These are phyloP conservation scores for Calonectria pauciramosa DNA, from an alignment of 2,329 filamentous ascomycete species.

Conservation along the genomic window DNA sequence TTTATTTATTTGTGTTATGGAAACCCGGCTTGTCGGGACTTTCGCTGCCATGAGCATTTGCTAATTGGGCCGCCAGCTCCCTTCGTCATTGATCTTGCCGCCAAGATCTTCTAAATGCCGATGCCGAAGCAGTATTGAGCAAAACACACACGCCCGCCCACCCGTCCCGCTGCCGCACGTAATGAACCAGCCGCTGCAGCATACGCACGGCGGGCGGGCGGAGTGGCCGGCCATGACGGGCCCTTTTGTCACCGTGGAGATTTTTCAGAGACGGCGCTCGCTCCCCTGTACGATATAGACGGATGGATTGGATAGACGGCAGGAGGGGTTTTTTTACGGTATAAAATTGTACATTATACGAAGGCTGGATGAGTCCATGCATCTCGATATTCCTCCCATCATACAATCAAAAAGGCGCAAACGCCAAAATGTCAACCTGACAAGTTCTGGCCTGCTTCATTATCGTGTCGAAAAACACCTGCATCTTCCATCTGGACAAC, in stretches of 20 bases:
- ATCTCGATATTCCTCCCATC: slow-evolving; percentile 30
- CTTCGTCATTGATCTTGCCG: slow-evolving; percentile 68
- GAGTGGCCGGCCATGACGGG: slow-evolving; percentile 16
- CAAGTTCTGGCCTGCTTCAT: neutral
- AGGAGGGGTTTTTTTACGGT: slow-evolving; percentile 34
- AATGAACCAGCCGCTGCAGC: neutral
- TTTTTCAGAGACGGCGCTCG: slow-evolving; percentile 28
- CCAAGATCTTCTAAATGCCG: slow-evolving; percentile 56
- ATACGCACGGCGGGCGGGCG: slow-evolving; percentile 9
- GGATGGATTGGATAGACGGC: slow-evolving; percentile 34
- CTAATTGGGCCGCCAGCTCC: slow-evolving; percentile 59
- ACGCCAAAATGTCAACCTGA: neutral
- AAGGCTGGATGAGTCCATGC: slow-evolving; percentile 34
- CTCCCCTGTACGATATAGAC: slow-evolving; percentile 42
- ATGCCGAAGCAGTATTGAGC: neutral
- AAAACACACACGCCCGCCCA: neutral
- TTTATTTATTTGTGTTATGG: no score
- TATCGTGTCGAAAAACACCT: slow-evolving; percentile 6
- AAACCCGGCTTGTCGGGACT: neutral
- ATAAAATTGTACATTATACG: slow-evolving; percentile 42
- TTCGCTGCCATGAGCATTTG: neutral
- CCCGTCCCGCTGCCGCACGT: neutral
- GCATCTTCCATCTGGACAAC: slow-evolving; percentile 17
- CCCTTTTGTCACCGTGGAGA: slow-evolving; percentile 4
- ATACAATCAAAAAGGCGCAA: slow-evolving; percentile 16